These are phyloP conservation scores for Galium porrigens DNA, from an alignment of 305 asterid genomes.

Conservation along the genomic window DNA sequence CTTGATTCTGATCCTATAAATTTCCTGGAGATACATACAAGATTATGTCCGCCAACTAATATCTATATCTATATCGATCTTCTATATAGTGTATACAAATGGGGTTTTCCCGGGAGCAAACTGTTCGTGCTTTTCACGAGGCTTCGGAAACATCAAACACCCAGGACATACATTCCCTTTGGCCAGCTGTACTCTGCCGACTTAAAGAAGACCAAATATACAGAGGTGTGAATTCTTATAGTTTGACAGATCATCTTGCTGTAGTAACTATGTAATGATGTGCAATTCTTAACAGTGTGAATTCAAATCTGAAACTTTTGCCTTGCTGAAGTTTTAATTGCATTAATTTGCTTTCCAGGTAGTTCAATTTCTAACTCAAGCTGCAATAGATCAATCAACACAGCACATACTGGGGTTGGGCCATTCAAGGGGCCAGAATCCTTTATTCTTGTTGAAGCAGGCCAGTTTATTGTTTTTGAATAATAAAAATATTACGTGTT, in stretches of 20 bases:
- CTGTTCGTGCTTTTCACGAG: conserved; percentile 34
- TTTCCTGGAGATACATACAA: not conserved
- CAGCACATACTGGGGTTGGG: conserved; percentile 25
- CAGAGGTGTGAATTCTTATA: conserved; percentile 27
- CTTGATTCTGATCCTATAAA: not conserved
- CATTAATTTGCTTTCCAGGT: conserved; percentile 21
- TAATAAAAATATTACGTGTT: conserved; percentile 11
- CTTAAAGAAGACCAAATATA: conserved; percentile 54
- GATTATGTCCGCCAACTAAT: conserved; percentile 5
- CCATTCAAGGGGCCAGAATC: conserved; percentile 21
- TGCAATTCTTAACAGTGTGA: conserved; percentile 10
- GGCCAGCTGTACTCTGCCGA: conserved; percentile 53
- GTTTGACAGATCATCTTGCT: conserved; percentile 19
- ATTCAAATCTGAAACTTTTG: not conserved
- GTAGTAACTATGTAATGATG: not conserved
- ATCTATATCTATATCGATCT: conserved; percentile 17
- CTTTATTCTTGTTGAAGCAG: conserved; percentile 19
- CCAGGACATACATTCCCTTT: conserved; percentile 42
- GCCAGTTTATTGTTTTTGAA: conserved; percentile 27
- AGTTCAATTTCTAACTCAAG: conserved; percentile 23
- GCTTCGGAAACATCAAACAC: conserved; percentile 32
- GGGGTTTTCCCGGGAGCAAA: conserved; percentile 52
- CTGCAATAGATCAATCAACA: conserved; percentile 22
- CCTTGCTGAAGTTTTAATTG: not conserved
- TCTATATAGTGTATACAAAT: conserved; percentile 35